Conservation (phyloP, 257 asterid genomes). For the Plantago major region DNA sequence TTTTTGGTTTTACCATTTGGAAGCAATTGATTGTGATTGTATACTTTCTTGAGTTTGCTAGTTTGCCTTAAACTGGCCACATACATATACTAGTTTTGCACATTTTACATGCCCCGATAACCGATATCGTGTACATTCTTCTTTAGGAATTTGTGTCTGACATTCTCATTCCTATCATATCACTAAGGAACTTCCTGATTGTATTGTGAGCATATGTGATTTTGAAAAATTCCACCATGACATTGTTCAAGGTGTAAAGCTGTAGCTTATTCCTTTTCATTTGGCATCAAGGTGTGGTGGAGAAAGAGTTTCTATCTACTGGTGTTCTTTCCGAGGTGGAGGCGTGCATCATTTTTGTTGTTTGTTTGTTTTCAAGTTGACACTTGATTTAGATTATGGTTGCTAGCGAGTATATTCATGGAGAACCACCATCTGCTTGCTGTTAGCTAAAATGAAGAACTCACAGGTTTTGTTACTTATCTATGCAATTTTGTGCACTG, state of each 20-base stretch:
- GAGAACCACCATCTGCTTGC: slow-evolving; percentile 30
- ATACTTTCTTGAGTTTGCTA: background rate
- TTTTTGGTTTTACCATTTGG: background rate
- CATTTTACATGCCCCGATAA: background rate
- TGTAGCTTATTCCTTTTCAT: slow-evolving; percentile 5
- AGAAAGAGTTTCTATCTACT: background rate
- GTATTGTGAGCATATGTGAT: too few species aligned
- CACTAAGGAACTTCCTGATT: too few species aligned
- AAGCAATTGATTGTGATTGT: background rate
- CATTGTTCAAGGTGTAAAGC: background rate
- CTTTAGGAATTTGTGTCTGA: too few species aligned
- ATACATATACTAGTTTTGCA: background rate
- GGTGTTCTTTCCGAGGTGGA: slow-evolving; percentile 26
- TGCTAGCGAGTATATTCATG: slow-evolving; percentile 28
- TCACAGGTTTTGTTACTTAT: slow-evolving; percentile 25
- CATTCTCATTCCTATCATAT: too few species aligned
- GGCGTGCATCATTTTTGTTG: slow-evolving; percentile 19
- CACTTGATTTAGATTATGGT: slow-evolving; percentile 11
- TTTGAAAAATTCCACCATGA: too few species aligned
- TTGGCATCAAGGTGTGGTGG: background rate
- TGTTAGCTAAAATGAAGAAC: slow-evolving; percentile 46
- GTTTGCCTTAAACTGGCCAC: too few species aligned
- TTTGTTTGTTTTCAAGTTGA: slow-evolving; percentile 17
- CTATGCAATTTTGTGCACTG: slow-evolving; percentile 3
- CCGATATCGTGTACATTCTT: too few species aligned